Evolutionary conservation across 2,329 filamentous ascomycete genomes (phyloP), one percentile per base, ranked within the genome.

Genomic region (Epichloe baconii): DNA sequence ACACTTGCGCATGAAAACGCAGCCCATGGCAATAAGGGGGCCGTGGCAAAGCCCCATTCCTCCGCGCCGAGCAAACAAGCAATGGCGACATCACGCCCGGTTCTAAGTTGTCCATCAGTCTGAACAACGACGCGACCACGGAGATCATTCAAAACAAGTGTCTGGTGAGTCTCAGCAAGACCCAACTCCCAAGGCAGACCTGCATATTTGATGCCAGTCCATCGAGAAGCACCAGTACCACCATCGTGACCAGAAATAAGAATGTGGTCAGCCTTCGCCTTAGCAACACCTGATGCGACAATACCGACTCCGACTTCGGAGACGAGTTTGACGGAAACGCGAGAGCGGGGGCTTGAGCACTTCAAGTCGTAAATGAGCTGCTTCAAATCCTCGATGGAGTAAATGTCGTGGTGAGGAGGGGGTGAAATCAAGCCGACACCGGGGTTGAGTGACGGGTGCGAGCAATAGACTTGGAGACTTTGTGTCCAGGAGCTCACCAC

Each of bases 191-290:
- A 97, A 26, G 91, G 91, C 37, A 96, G 81, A 78, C 91, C 91
- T 48, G 90, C 91, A 67, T 96, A 95, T 71, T 96, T 96, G 81
- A 95, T 96, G 75, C 91, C 91, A 63, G 91, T 97, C 91, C 91
- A 97, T 68, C 91, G 78, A 48, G 90, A 96, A 54, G 91, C 91
- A 76, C 91, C 91, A 54, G 91, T 97, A 68, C 91, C 91, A 75
- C 91, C 91, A 64, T 97, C 91, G 64, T 97, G 91, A 59, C 91
- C 91, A 56, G 91, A 95, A 62, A 97, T 96, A 62, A 97, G 71
- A 57, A 97, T 95, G 70, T 97, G 90, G 62, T 96, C 90, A 54
- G 90, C 89, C 76, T 95, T 95, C 49, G 91, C 91, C 74, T 97
- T 97, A 51, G 91, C 91, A 48, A 96, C 91, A 80, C 91, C 91